Percentiles rank a stretch among this genome's conserved stretches.
These are phyloP conservation scores for Colletotrichum orbiculare DNA, from an alignment of 2,329 filamentous ascomycete species.

Conservation along the genomic window DNA sequence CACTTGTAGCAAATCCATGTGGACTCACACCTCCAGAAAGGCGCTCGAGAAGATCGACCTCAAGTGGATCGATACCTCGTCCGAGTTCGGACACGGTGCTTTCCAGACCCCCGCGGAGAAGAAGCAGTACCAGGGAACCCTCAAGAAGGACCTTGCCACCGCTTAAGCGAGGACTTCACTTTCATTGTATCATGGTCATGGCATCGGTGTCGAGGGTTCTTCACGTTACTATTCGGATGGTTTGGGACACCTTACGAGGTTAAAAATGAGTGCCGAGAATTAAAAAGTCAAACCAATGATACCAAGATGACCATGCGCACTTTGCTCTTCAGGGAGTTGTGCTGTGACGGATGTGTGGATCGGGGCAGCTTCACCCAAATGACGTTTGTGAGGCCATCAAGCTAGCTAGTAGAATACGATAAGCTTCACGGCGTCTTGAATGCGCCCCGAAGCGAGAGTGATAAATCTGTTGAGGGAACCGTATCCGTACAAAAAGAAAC, in stretches of 20 bases:
- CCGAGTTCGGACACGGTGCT: constrained; percentile 99
- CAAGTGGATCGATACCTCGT: constrained; percentile 99
- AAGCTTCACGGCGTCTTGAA: no score
- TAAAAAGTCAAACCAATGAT: constrained; percentile 40
- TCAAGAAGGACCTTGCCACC: constrained; percentile 92
- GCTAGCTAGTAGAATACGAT: no score
- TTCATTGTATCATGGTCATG: constrained; percentile 60
- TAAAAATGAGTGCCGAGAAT: constrained; percentile 38
- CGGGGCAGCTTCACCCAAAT: not conserved
- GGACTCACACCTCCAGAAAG: constrained; percentile 93
- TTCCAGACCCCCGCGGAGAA: constrained; percentile 99
- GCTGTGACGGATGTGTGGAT: not conserved
- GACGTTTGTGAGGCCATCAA: no score
- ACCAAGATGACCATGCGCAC: constrained; percentile 30
- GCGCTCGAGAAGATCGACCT: constrained; percentile 99
- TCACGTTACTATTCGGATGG: constrained; percentile 39
- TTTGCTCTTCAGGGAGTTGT: not conserved
- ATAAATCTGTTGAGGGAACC: no score
- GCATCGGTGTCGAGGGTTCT: constrained; percentile 67
- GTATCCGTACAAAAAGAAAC: no score
- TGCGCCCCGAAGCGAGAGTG: no score
- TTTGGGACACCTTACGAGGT: constrained; percentile 37
- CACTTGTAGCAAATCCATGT: constrained; percentile 85
- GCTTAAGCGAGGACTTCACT: constrained; percentile 52
- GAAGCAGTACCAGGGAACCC: constrained; percentile 95